Evolutionary conservation across 75 land plant genomes (phyloP), one percentile per base, ranked within the genome.

Genomic region (Cryptomeria japonica): DNA sequence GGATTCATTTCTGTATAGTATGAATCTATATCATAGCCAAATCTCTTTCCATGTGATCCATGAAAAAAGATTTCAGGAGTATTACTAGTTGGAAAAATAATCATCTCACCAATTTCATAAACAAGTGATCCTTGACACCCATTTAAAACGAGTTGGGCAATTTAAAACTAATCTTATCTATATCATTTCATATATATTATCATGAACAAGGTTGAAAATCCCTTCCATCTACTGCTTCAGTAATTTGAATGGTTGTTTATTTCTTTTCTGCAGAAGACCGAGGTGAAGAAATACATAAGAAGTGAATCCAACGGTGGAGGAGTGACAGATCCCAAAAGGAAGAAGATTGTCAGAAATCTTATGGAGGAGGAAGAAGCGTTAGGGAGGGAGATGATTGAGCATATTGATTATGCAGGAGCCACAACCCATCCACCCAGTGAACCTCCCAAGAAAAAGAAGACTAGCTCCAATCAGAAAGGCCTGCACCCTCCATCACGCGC

Each of bases 341-440:
- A 32, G 14, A 31, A 31, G 15, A 34, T 32, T 31, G 28, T 11
- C 37, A 73, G 34, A 32, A 11, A 32, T 32, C 13, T 34, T 32
- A 11, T 2, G 37, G 77, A 73, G 77, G 77, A 32, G 77, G 37
- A 73, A 12, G 25, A 18, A 3, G 19, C 15, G 64, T 58, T 58
- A 64, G 70, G 70, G 8, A 73, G 77, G 15, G 77, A 73, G 15
- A 31, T 73, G 77, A 34, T 73, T 73, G 77, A 73, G 34, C 77
- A 73, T 34, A 34, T 73, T 34, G 77, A 73, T 3, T 73, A 73
- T 73, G 77, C 77, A 73, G 77, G 77, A 73, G 77, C 77, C 28
- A 73, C 77, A 73, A 73, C 77, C 15, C 77, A 73, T 73, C 77
- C 77, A 73, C 77, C 77, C 77, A 73, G 37, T 73, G 77, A 73